A percentile compares a stretch with the other conserved stretches of the same genome.
Conservation (phyloP, 208 protist species). For the Angomonas desouzai region DNA sequence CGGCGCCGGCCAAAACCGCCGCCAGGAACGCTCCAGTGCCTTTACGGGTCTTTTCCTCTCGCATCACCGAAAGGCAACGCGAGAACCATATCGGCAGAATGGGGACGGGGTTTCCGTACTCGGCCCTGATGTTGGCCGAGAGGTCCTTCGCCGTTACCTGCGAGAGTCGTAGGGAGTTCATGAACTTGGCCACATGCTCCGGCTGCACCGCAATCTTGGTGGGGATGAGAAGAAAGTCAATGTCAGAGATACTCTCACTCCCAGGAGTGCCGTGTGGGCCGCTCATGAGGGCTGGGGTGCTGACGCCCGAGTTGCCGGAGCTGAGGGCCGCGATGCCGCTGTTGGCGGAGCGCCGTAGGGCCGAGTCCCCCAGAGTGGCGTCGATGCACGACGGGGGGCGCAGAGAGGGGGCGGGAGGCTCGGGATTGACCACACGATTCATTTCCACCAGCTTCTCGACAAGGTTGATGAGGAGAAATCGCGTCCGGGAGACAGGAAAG, state of each 20-base stretch:
- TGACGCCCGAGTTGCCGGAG: constrained; percentile 23
- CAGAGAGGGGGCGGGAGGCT: neutral
- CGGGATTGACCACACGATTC: neutral
- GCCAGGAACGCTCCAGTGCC: constrained; percentile 46
- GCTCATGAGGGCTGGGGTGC: constrained; percentile 5
- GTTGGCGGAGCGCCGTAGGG: constrained; percentile 5
- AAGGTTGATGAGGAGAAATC: constrained; percentile 61
- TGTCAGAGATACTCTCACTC: neutral
- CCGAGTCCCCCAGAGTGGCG: neutral
- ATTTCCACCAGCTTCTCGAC: constrained; percentile 34
- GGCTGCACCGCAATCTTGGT: constrained; percentile 21
- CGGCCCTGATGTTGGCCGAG: constrained; percentile 32
- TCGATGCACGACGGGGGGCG: neutral
- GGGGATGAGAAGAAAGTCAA: constrained; percentile 7
- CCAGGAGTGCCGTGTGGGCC: constrained; percentile 7
- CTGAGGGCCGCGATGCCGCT: constrained; percentile 28
- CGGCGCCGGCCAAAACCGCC: constrained; percentile 15
- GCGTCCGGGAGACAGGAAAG: constrained; percentile 55
- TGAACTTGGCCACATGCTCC: constrained; percentile 55
- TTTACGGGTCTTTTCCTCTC: constrained; percentile 55
- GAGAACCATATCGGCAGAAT: constrained; percentile 50
- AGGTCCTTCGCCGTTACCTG: constrained; percentile 23
- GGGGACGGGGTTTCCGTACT: constrained; percentile 38
- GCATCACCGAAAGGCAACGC: constrained; percentile 65
- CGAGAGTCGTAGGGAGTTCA: constrained; percentile 33